These are phyloP conservation scores for Ophiognomonia clavigignenti-juglandacearum DNA, from an alignment of 2,329 filamentous ascomycete species.

Conservation along the genomic window DNA sequence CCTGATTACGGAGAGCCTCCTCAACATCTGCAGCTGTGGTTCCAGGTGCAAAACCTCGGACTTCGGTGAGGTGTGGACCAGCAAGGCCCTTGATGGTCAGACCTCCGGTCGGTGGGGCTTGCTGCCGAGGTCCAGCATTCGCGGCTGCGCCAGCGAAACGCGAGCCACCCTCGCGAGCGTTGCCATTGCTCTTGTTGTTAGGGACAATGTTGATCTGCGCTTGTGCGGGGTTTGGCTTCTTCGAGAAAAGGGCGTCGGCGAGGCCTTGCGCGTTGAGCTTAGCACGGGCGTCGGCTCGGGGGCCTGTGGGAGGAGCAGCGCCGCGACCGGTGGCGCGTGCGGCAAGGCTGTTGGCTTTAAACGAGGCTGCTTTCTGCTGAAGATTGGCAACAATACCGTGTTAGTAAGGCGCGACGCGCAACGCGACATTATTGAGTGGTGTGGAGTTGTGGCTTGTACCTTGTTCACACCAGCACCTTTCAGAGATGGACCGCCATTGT, in stretches of 20 bases:
- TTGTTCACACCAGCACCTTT: constrained; percentile 71
- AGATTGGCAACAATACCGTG: too few relatives aligned
- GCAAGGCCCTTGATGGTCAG: constrained; percentile 70
- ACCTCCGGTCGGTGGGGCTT: constrained; percentile 27
- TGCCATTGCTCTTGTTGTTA: constrained; percentile 17
- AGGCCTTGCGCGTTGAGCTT: constrained; percentile 34
- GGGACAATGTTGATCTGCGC: constrained; percentile 29
- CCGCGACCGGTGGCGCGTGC: constrained; percentile 41
- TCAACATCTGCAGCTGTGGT: constrained; percentile 81
- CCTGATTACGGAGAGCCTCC: constrained; percentile 73
- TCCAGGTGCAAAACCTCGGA: constrained; percentile 76
- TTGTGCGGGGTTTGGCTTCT: constrained; percentile 29
- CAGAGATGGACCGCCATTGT: constrained; percentile 49
- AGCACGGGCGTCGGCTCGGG: constrained; percentile 28
- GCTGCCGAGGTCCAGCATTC: constrained; percentile 12
- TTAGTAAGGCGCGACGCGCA: too few relatives aligned
- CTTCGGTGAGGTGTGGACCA: constrained; percentile 67
- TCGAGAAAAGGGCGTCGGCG: constrained; percentile 33
- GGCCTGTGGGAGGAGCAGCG: constrained; percentile 22
- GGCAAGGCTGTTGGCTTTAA: constrained; percentile 36
- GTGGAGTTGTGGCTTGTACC: constrained; percentile 38
- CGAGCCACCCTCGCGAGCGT: constrained; percentile 15
- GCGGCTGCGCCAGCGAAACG: constrained; percentile 1
- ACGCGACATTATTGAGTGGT: too few relatives aligned
- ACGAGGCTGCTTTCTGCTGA: constrained; percentile 21